Percentiles rank a stretch among this genome's conserved stretches.
phyloP scores from a whole-genome alignment of 1,284 basidiomycete genomes.

The Boletus mariae region DNA sequence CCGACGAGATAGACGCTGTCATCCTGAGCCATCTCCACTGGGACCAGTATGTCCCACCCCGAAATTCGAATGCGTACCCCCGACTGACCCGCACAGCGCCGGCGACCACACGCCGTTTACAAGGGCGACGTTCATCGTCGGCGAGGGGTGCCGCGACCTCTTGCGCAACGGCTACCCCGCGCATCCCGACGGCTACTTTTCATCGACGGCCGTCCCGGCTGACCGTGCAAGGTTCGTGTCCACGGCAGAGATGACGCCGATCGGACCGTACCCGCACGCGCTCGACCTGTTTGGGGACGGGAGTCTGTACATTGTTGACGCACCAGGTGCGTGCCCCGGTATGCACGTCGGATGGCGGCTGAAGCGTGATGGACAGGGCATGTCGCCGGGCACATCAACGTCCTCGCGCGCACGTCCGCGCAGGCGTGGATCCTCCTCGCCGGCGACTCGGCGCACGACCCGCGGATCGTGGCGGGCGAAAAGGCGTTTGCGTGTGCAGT shows the following conservation, averaged over 20 bases:
- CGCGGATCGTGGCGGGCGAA: conserved; percentile 47
- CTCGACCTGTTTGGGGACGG: conserved; percentile 57
- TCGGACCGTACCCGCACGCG: conserved; percentile 40
- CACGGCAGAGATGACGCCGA: conserved; percentile 36
- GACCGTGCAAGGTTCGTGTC: conserved; percentile 38
- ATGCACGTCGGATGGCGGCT: background rate
- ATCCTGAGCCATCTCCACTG: conserved; percentile 51
- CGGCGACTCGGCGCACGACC: conserved; percentile 55
- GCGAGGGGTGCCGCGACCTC: conserved; percentile 33
- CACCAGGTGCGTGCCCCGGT: conserved; percentile 31
- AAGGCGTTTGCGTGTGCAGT: conserved; percentile 35
- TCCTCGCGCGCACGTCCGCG: conserved; percentile 51
- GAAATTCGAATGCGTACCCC: too few relatives aligned
- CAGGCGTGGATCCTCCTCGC: conserved; percentile 58
- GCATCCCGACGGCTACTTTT: conserved; percentile 35
- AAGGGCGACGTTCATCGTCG: conserved; percentile 47
- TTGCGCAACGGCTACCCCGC: conserved; percentile 41
- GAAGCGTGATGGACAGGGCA: background rate
- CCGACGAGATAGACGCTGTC: background rate
- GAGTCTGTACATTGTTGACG: conserved; percentile 52
- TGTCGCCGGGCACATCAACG: conserved; percentile 36
- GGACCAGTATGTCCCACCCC: conserved; percentile 31
- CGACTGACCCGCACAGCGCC: conserved; percentile 20
- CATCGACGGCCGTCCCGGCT: conserved; percentile 39
- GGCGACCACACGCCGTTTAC: conserved; percentile 46